Evolutionary conservation across 2,329 filamentous ascomycete genomes (phyloP).

Genomic region (Emergomyces orientalis): DNA sequence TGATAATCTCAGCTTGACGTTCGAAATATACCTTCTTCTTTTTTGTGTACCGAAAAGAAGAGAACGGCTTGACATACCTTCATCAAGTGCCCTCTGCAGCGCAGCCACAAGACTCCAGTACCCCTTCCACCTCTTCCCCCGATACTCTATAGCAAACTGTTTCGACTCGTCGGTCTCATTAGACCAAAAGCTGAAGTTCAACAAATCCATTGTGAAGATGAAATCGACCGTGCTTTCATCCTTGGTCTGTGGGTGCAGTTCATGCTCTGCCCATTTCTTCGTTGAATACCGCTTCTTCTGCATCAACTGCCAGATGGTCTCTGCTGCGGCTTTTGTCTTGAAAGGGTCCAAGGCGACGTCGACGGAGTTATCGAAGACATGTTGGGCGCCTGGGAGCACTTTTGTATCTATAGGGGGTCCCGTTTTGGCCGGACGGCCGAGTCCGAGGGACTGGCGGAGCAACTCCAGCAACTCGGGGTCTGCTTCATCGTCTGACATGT

Average conservation of each 20-base stretch:
- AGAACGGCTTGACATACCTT: slow-evolving; percentile 46
- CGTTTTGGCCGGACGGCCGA: slow-evolving; percentile 47
- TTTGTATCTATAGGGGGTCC: slow-evolving; percentile 61
- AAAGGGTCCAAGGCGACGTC: slow-evolving; percentile 83
- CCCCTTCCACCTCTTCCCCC: slow-evolving; percentile 74
- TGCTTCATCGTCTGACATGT: slow-evolving; percentile 84
- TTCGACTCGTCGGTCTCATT: slow-evolving; percentile 54
- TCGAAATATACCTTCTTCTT: too few species aligned
- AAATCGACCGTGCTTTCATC: slow-evolving; percentile 76
- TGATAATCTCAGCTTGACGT: slow-evolving; percentile 28
- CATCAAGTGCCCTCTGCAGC: slow-evolving; percentile 77
- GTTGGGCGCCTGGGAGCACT: slow-evolving; percentile 72
- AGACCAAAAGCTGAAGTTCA: slow-evolving; percentile 98
- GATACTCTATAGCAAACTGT: slow-evolving; percentile 74
- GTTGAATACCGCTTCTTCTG: slow-evolving; percentile 73
- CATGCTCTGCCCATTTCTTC: slow-evolving; percentile 76
- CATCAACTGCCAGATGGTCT: slow-evolving; percentile 72
- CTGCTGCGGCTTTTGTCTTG: slow-evolving; percentile 72
- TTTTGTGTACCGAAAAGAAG: background rate
- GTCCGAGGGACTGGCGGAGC: slow-evolving; percentile 66
- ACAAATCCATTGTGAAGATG: slow-evolving; percentile 91
- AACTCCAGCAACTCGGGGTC: slow-evolving; percentile 82
- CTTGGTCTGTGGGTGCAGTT: slow-evolving; percentile 76
- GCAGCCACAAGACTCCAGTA: slow-evolving; percentile 92
- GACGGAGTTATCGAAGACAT: slow-evolving; percentile 83